phyloP scores from a whole-genome alignment of 306 rosid species.

The Castanea crenata region DNA sequence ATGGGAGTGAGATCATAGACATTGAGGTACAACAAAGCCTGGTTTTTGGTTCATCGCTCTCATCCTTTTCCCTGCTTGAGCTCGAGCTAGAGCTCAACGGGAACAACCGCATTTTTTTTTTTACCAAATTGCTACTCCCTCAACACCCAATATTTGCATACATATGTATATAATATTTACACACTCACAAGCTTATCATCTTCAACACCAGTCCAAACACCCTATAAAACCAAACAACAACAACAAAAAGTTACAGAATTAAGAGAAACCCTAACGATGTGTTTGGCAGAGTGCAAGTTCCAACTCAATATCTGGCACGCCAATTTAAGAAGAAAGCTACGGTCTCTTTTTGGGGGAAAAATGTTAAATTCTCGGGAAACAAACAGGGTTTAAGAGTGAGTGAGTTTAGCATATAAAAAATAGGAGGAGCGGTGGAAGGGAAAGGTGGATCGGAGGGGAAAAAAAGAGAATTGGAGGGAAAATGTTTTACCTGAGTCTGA shows the following conservation, averaged over 20 bases:
- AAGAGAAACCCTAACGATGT: background rate
- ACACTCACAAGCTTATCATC: slow-evolving; percentile 43
- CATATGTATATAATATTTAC: background rate
- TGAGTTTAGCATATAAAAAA: background rate
- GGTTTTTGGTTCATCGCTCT: slow-evolving; percentile 20
- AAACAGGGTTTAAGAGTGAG: background rate
- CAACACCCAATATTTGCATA: slow-evolving; percentile 19
- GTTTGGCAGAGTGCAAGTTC: background rate
- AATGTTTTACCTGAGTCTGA: no score
- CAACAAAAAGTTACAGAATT: background rate
- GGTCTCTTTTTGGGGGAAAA: no score
- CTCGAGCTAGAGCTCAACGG: slow-evolving; percentile 46
- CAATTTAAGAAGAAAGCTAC: background rate
- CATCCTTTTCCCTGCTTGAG: slow-evolving; percentile 47
- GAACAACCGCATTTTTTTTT: slow-evolving; percentile 61
- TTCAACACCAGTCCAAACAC: slow-evolving; percentile 9
- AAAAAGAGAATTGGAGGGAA: no score
- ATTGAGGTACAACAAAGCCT: slow-evolving; percentile 69
- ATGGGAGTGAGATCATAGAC: slow-evolving; percentile 88
- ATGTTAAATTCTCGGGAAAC: background rate
- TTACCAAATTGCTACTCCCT: slow-evolving; percentile 19
- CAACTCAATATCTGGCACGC: background rate
- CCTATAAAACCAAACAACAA: slow-evolving; percentile 18
- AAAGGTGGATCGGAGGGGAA: no score
- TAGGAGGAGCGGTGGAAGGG: background rate